A percentile compares a stretch with the other conserved stretches of the same genome.
These are phyloP conservation scores for Wallemia ichthyophaga DNA, from an alignment of 1,284 basidiomycete genomes.

Conservation along the genomic window DNA sequence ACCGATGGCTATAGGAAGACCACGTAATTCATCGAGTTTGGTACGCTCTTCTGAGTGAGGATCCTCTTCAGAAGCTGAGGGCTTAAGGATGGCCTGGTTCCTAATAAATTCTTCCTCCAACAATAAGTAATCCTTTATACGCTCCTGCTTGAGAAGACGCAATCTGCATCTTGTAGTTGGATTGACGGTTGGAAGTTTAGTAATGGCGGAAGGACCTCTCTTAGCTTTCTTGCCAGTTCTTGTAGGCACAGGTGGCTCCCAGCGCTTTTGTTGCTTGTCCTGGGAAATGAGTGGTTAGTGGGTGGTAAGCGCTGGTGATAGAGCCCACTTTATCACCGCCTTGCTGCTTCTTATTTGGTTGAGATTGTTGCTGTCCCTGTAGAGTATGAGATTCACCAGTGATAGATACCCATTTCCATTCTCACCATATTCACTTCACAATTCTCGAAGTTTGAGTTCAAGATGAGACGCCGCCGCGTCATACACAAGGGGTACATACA, in stretches of 20 bases:
- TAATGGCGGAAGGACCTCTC: slow-evolving; percentile 65
- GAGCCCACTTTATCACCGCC: slow-evolving; percentile 5
- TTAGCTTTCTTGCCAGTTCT: slow-evolving; percentile 86
- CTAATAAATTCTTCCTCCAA: slow-evolving; percentile 93
- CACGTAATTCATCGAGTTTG: slow-evolving; percentile 77
- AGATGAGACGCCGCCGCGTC: too few relatives aligned
- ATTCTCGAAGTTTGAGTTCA: background rate
- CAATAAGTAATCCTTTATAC: slow-evolving; percentile 91
- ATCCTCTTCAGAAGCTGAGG: slow-evolving; percentile 55
- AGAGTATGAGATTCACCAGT: too few relatives aligned
- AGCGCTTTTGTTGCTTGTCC: slow-evolving; percentile 52
- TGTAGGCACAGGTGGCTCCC: slow-evolving; percentile 94
- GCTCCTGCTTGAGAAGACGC: slow-evolving; percentile 79
- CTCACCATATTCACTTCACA: too few relatives aligned
- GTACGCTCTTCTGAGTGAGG: slow-evolving; percentile 85
- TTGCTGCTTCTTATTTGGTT: slow-evolving; percentile 5
- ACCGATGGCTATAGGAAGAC: slow-evolving; percentile 87
- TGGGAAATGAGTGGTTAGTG: slow-evolving; percentile 8
- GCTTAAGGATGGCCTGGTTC: slow-evolving; percentile 73
- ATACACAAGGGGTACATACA: too few relatives aligned
- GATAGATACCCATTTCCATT: too few relatives aligned
- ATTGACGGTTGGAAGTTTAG: slow-evolving; percentile 73
- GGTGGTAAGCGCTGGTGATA: background rate
- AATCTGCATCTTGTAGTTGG: slow-evolving; percentile 87
- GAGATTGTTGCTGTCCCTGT: background rate